These are phyloP conservation scores for Myochromella boudieri DNA, from an alignment of 768 basidiomycete species.

Conservation along the genomic window DNA sequence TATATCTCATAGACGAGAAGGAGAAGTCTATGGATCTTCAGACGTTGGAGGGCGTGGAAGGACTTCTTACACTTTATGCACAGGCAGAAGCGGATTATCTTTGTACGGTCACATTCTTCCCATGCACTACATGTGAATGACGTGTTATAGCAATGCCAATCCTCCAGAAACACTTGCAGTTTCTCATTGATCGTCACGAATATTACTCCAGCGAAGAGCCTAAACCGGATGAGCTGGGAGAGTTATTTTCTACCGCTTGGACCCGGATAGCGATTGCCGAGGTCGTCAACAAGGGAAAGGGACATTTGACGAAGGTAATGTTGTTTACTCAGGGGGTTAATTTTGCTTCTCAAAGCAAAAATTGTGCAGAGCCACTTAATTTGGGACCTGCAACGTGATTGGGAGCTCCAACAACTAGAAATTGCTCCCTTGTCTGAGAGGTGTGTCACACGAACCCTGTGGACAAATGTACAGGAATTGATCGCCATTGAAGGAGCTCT, in stretches of 20 bases:
- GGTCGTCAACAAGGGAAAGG: slow-evolving; percentile 55
- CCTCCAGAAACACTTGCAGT: slow-evolving; percentile 65
- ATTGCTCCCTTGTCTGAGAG: slow-evolving; percentile 43
- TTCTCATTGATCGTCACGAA: slow-evolving; percentile 46
- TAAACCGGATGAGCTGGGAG: slow-evolving; percentile 52
- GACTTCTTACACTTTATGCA: slow-evolving; percentile 59
- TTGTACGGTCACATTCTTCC: slow-evolving; percentile 49
- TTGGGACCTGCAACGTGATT: slow-evolving; percentile 73
- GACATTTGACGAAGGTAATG: slow-evolving; percentile 63
- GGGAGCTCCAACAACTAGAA: slow-evolving; percentile 70
- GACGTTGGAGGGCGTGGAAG: slow-evolving; percentile 49
- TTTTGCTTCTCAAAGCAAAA: slow-evolving; percentile 5
- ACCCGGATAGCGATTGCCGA: slow-evolving; percentile 54
- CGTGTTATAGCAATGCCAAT: slow-evolving; percentile 64
- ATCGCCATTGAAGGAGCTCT: slow-evolving; percentile 11
- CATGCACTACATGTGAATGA: background rate
- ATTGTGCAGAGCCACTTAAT: slow-evolving; percentile 59
- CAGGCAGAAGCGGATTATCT: slow-evolving; percentile 77
- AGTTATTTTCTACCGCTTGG: slow-evolving; percentile 62
- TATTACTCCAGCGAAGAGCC: slow-evolving; percentile 37
- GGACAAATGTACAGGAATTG: slow-evolving; percentile 40
- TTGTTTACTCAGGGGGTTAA: background rate
- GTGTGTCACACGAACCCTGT: slow-evolving; percentile 26
- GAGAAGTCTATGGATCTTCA: slow-evolving; percentile 48
- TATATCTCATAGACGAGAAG: slow-evolving; percentile 63